Percentiles rank a stretch among this genome's conserved stretches.
These are phyloP conservation scores for Apiospora saccharicola DNA, from an alignment of 2,329 filamentous ascomycete genomes.

Conservation along the genomic window DNA sequence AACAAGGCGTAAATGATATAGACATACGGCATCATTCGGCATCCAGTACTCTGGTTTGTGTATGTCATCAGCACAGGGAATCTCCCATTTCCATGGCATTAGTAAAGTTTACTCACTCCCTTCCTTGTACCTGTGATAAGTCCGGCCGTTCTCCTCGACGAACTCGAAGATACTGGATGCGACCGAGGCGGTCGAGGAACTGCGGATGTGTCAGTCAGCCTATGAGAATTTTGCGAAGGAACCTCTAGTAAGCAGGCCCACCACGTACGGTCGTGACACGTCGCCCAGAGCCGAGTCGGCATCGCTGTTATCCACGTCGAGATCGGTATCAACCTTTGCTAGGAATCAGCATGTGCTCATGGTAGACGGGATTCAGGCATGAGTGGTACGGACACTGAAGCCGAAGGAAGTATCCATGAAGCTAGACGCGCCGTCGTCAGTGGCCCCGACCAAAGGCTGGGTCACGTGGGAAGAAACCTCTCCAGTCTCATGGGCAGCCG, in stretches of 20 bases:
- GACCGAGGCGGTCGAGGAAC: constrained; percentile 29
- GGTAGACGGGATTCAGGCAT: not conserved
- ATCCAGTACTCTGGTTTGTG: constrained; percentile 33
- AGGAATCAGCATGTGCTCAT: not conserved
- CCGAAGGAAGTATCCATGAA: not conserved
- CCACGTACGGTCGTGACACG: constrained; percentile 17
- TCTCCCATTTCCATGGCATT: not conserved
- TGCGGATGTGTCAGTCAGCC: not conserved
- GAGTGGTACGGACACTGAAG: not conserved
- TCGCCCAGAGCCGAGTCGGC: constrained; percentile 23
- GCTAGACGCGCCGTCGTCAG: not conserved
- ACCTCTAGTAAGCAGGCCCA: not conserved
- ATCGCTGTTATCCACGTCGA: constrained; percentile 13
- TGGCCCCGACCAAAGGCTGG: not conserved
- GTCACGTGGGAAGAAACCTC: not conserved
- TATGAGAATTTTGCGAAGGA: not conserved
- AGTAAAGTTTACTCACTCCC: constrained; percentile 32
- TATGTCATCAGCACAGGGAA: not conserved
- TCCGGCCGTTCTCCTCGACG: constrained; percentile 36
- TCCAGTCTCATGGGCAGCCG: not conserved
- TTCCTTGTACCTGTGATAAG: constrained; percentile 38
- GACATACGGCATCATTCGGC: constrained; percentile 36
- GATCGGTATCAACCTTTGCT: not conserved
- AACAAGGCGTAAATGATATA: no score
- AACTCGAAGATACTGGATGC: constrained; percentile 37